Evolutionary conservation across 805 yeast genomes (phyloP), one percentile per base, ranked within the genome.

Genomic region (Metschnikowia cubensis): DNA sequence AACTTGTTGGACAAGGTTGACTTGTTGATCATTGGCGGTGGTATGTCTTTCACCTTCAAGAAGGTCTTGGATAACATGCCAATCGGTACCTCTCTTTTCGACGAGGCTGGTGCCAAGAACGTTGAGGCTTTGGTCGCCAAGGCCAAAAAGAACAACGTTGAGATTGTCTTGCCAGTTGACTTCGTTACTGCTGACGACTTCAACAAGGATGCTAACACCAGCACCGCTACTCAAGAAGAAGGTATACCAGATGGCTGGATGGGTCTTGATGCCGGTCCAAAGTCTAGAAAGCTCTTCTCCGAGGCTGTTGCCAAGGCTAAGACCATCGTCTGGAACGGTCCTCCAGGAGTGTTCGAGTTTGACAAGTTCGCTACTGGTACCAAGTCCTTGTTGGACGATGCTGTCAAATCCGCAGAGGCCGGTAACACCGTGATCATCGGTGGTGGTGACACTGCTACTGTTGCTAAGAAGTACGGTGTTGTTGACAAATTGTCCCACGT

Each of bases 291-390:
- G 73, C 80, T 87, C 62, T 94, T 87, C 70, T 81, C 85, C 60
- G 84, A 77, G 59, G 85, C 96, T 58, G 89, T 94, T 63, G 86
- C 87, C 59, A 80, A 85, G 75, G 95, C 99, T 63, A 90, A 92
- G 84, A 94, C 99, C 66, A 92, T 94, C 66, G 94, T 94, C 70
- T 94, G 99, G 99, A 94, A 94, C 81, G 99, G 99, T 73, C 99
- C 99, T 59, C 97, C 99, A 75, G 99, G 99, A 82, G 99, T 94
- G 64, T 94, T 94, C 72, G 99, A 94, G 80, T 94, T 94, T 68
- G 96, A 89, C 62, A 81, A 80, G 66, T 94, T 94, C 70, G 86
- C 97, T 62, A 74, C 74, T 53, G 98, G 98, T 76, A 92, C 98
- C 69, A 88, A 91, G 78, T 73, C 89, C 53, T 75, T 92, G 75